A percentile compares a stretch with the other conserved stretches of the same genome.
These are phyloP conservation scores for Kondoa malvinella DNA, from an alignment of 768 basidiomycete species.

Conservation along the genomic window DNA sequence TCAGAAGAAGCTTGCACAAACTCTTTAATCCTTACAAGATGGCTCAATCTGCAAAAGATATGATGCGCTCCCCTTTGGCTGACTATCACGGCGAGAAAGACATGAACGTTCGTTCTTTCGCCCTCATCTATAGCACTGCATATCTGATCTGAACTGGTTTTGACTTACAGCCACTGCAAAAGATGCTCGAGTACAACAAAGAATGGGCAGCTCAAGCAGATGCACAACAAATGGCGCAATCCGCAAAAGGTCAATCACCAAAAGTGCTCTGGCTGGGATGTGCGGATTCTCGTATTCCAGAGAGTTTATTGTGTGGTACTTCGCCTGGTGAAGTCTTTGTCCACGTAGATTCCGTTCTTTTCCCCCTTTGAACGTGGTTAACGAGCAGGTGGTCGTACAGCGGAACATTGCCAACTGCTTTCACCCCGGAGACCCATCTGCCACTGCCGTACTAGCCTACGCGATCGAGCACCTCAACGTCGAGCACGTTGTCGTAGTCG, in stretches of 20 bases:
- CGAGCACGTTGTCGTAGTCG: constrained; percentile 26
- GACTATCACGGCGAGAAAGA: neutral
- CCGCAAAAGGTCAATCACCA: neutral
- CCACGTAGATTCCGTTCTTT: constrained; percentile 22
- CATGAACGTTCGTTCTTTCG: neutral
- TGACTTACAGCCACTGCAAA: neutral
- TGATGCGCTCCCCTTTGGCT: neutral
- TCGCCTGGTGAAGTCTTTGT: constrained; percentile 28
- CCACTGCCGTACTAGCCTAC: constrained; percentile 24
- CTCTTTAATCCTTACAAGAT: too few relatives aligned
- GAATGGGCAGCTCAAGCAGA: neutral
- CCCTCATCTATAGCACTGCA: neutral
- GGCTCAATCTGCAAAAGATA: neutral
- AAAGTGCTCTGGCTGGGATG: constrained; percentile 7
- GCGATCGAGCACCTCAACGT: constrained; percentile 26
- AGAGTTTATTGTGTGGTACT: constrained; percentile 18
- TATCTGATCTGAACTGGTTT: neutral
- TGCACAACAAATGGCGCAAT: neutral
- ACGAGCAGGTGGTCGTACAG: neutral
- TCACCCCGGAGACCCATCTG: constrained; percentile 23
- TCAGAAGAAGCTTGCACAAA: too few relatives aligned
- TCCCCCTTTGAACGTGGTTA: neutral
- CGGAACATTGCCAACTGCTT: constrained; percentile 19
- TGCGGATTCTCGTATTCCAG: neutral
- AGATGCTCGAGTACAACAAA: neutral